Conservation (phyloP, 257 asterid species). For the Fraxinus pennsylvanica region DNA sequence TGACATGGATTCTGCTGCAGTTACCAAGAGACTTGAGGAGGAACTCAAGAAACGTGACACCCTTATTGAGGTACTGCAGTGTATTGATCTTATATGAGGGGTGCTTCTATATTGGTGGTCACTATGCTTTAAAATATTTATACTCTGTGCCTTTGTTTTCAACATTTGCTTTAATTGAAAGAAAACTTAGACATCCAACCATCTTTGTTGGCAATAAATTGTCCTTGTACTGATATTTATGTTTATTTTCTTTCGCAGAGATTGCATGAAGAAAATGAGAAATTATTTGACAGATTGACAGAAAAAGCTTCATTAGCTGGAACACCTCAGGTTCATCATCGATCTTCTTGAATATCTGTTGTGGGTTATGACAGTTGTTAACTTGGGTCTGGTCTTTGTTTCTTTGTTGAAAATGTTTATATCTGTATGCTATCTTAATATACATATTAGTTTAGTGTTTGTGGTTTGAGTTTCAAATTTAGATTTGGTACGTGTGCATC, state of each 20-base stretch:
- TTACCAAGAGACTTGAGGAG: slow-evolving; percentile 89
- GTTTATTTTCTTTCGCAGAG: slow-evolving; percentile 49
- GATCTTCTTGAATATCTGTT: slow-evolving; percentile 16
- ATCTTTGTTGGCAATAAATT: slow-evolving; percentile 21
- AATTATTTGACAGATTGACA: slow-evolving; percentile 87
- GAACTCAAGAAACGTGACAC: slow-evolving; percentile 95
- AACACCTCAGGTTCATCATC: slow-evolving; percentile 71
- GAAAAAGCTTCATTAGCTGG: slow-evolving; percentile 80
- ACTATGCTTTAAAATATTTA: slow-evolving; percentile 12
- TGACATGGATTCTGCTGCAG: slow-evolving; percentile 71
- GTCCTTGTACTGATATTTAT: slow-evolving; percentile 4
- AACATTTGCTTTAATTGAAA: slow-evolving; percentile 17
- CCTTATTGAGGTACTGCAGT: slow-evolving; percentile 79
- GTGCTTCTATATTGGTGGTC: slow-evolving; percentile 5
- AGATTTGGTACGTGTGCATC: slow-evolving; percentile 12
- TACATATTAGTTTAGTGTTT: slow-evolving; percentile 26
- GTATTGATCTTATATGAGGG: slow-evolving; percentile 11
- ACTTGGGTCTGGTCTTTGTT: slow-evolving; percentile 18
- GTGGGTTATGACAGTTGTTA: slow-evolving; percentile 5
- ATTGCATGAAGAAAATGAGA: slow-evolving; percentile 97
- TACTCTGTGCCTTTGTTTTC: slow-evolving; percentile 11
- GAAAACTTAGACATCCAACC: slow-evolving; percentile 2
- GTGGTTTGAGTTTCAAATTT: not conserved
- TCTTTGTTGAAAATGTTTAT: slow-evolving; percentile 18
- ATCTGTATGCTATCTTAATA: slow-evolving; percentile 5